These are phyloP conservation scores for Solanum bulbocastanum DNA, from an alignment of 257 asterid genomes.

Conservation along the genomic window DNA sequence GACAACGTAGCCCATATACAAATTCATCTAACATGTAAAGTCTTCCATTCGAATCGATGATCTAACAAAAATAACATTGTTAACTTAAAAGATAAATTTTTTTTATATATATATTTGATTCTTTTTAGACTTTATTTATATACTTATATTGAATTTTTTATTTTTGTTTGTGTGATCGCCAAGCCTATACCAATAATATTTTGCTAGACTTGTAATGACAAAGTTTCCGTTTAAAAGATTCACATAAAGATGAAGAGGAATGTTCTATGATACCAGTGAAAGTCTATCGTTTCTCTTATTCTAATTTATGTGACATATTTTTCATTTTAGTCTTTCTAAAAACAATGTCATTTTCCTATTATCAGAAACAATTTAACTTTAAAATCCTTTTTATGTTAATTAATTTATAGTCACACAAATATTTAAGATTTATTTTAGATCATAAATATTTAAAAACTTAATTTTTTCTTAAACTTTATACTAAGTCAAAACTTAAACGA, in stretches of 20 bases:
- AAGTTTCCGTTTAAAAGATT: neutral
- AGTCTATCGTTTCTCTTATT: neutral
- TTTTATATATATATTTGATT: neutral
- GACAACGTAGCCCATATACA: neutral
- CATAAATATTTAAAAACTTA: neutral
- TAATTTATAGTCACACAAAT: neutral
- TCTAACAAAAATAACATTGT: neutral
- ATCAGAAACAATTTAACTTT: too few relatives aligned
- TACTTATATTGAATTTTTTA: neutral
- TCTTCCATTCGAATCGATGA: neutral
- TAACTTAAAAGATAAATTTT: neutral
- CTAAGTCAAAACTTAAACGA: neutral
- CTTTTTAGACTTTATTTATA: neutral
- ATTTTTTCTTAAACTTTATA: neutral
- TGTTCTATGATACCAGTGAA: neutral
- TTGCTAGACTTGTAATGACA: neutral
- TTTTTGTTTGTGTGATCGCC: neutral
- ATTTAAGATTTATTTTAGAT: neutral
- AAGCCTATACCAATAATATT: neutral
- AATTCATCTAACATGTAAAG: neutral
- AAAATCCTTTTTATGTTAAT: neutral
- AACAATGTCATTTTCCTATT: too few relatives aligned
- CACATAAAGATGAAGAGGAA: neutral
- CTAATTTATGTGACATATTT: neutral
- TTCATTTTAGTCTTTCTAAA: too few relatives aligned